Evolutionary conservation across 192 early-diverging fungal genomes (phyloP).

Genomic region (Podila verticillata): DNA sequence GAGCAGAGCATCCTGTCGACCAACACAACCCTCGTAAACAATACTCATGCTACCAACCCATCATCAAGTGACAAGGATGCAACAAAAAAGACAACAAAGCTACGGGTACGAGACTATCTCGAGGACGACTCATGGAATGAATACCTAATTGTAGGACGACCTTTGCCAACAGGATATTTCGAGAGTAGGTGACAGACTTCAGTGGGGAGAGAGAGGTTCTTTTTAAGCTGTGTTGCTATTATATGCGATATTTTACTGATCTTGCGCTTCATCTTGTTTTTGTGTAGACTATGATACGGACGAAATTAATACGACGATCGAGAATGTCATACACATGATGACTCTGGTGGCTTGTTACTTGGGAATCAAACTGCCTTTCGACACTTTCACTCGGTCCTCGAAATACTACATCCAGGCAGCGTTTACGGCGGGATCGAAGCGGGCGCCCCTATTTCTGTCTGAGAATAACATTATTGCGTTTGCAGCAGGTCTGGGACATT

Average conservation of each 20-base stretch:
- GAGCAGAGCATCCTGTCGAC: slow-evolving; percentile 22
- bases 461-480: slow-evolving; percentile 55
- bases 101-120: slow-evolving; percentile 41
- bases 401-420: slow-evolving; percentile 36
- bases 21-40: slow-evolving; percentile 17
- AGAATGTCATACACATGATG: slow-evolving; percentile 62
- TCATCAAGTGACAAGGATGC: slow-evolving; percentile 5
- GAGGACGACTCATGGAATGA: slow-evolving; percentile 52
- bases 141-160: slow-evolving; percentile 48
- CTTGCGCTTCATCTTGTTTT: background rate
- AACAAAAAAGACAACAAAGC: slow-evolving; percentile 22
- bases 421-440: slow-evolving; percentile 31
- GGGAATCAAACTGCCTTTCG: slow-evolving; percentile 64
- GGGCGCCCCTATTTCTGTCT: slow-evolving; percentile 55
- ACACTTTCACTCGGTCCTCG: slow-evolving; percentile 19
- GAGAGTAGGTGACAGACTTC: slow-evolving; percentile 26
- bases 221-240: too few species aligned
- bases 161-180: slow-evolving; percentile 52
- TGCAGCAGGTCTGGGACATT: slow-evolving; percentile 57
- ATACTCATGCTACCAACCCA: slow-evolving; percentile 11
- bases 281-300: slow-evolving; percentile 49
- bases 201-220: too few species aligned
- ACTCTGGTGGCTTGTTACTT: slow-evolving; percentile 59
- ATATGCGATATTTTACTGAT: background rate
- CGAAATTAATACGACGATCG: slow-evolving; percentile 63